Evolutionary conservation across 768 basidiomycete species (phyloP).

Genomic region (Tricholomella constricta): DNA sequence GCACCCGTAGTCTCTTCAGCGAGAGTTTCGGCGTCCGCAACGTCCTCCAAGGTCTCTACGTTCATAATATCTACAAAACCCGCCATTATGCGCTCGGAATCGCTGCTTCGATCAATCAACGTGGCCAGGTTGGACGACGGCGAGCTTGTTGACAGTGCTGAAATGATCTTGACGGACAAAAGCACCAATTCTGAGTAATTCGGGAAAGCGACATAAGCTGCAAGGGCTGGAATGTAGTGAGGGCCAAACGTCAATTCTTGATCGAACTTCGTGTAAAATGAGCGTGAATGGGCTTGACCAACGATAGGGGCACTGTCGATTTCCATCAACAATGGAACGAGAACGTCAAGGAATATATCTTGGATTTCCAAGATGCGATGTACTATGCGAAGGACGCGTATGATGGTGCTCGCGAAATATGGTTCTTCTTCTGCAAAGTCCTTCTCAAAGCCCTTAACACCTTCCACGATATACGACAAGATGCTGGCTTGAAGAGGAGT

Average conservation of each 20-base stretch:
- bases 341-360: constrained; percentile 85
- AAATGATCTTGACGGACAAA: constrained; percentile 77
- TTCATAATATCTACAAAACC: constrained; percentile 74
- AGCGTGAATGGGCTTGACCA: constrained; percentile 60
- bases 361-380: constrained; percentile 84
- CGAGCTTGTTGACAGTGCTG: constrained; percentile 63
- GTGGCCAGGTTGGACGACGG: constrained; percentile 75
- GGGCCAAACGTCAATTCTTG: constrained; percentile 70
- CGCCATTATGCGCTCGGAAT: constrained; percentile 82
- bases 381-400: constrained; percentile 80
- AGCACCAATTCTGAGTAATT: constrained; percentile 73
- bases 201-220: constrained; percentile 74
- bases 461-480: constrained; percentile 80
- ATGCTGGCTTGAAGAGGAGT: constrained; percentile 73
- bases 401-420: constrained; percentile 72
- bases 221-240: constrained; percentile 78
- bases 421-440: constrained; percentile 69
- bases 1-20: constrained; percentile 73
- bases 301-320: constrained; percentile 56
- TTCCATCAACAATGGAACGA: constrained; percentile 76
- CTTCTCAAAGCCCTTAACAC: constrained; percentile 74
- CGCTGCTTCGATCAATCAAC: constrained; percentile 75
- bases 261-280: constrained; percentile 74
- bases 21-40: constrained; percentile 56
- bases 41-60: constrained; percentile 61